A percentile compares a stretch with the other conserved stretches of the same genome.
Conservation (phyloP, 2,329 filamentous ascomycete species). For the Claviceps africana region DNA sequence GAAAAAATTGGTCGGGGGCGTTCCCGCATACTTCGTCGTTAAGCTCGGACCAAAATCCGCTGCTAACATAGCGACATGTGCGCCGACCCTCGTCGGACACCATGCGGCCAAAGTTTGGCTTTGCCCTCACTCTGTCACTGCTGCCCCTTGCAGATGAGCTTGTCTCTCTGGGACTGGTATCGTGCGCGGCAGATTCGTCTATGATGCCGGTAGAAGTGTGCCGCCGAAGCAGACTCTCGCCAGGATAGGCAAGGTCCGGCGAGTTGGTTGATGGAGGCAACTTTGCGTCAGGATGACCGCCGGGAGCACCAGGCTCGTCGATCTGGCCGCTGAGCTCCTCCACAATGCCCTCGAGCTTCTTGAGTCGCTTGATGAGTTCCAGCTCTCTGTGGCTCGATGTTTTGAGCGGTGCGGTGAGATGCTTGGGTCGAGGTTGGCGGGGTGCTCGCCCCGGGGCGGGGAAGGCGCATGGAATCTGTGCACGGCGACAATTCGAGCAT, state of each 20-base stretch:
- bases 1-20: neutral
- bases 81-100: conserved; percentile 56
- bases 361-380: conserved; percentile 58
- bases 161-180: conserved; percentile 13
- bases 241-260: conserved; percentile 11
- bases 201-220: conserved; percentile 2
- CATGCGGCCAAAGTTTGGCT: conserved; percentile 48
- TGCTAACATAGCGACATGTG: conserved; percentile 60
- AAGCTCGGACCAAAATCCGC: conserved; percentile 61
- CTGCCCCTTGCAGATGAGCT: conserved; percentile 20
- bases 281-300: conserved; percentile 16
- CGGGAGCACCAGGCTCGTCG: conserved; percentile 30
- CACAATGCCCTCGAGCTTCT: conserved; percentile 64
- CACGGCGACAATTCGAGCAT: conserved; percentile 60
- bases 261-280: conserved; percentile 18
- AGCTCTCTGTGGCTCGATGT: conserved; percentile 47
- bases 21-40: conserved; percentile 50
- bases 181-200: conserved; percentile 5
- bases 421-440: conserved; percentile 49
- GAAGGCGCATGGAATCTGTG: conserved; percentile 58
- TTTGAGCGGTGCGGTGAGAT: conserved; percentile 47
- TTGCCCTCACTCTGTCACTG: conserved; percentile 13
- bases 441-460: conserved; percentile 61
- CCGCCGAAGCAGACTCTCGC: conserved; percentile 5
- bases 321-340: conserved; percentile 53